Base-by-base conservation (phyloP, 768 basidiomycete species). In the Mycena metata region DNA sequence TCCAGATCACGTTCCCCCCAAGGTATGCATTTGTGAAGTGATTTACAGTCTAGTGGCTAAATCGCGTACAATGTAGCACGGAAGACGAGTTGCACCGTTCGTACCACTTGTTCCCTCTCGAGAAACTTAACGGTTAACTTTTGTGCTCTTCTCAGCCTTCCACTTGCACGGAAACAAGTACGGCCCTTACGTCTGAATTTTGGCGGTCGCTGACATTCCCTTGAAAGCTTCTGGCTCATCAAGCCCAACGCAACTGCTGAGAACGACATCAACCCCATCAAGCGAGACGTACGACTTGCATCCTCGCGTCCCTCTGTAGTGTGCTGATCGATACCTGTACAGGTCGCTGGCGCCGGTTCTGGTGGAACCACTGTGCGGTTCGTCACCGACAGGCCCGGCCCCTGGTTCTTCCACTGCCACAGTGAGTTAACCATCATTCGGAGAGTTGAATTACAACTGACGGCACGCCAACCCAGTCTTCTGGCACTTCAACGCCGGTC, bases 311-410 rank as follows among this genome's bases (percentile, higher is more conserved):
- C 5, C 35, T 13, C 3, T 8, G 8, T 1, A 56, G 7, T 16
- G 21, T 21, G 11, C 36, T 11, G 21, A 7, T 5, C 8, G 45
- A 6, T 51, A 1, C 4, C 19, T 24, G 19, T 41, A 1, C 12
- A 76, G 73, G 66, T 70, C 33, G 64, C 70, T 13, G 74, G 57
- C 26, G 60, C 71, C 8, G 75, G 74, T 26, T 35, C 51, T 19
- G 70, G 67, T 3, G 74, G 74, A 7, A 73, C 62, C 16, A 84
- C 81, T 2, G 64, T 91, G 47, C 83, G 88, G 13, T 90, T 88
- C 79, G 72, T 77, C 11, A 89, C 89, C 6, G 85, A 89, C 70
- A 88, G 87, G 74, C 79, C 87, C 0, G 76, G 76, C 30, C 74
- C 76, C 3, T 77, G 73, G 72, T 77, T 77, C 73, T 77, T 77